Conservation (phyloP, 2,329 filamentous ascomycete species). For the Xylaria sp. region DNA sequence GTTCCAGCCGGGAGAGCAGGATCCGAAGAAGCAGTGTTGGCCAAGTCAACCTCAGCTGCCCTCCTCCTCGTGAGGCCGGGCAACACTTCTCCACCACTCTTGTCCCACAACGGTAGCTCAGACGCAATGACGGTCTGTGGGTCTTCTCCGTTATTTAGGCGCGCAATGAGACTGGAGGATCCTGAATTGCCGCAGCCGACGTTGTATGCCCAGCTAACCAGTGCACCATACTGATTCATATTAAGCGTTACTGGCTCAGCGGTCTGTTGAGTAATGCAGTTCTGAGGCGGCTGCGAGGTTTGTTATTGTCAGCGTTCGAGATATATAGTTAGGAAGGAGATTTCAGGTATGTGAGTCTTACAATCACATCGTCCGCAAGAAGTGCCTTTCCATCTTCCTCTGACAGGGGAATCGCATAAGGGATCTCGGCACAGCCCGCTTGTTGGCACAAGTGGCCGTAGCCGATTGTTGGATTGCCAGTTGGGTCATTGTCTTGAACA, state of each 20-base stretch:
- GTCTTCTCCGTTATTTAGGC: constrained; percentile 17
- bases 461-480: constrained; percentile 17
- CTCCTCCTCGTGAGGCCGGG: constrained; percentile 7
- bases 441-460: constrained; percentile 22
- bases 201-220: constrained; percentile 20
- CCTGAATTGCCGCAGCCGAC: constrained; percentile 12
- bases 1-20: constrained; percentile 8
- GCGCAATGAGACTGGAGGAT: constrained; percentile 9
- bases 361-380: constrained; percentile 13
- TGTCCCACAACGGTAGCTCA: constrained; percentile 11
- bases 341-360: background rate
- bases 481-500: constrained; percentile 8
- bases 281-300: constrained; percentile 1
- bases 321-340: background rate
- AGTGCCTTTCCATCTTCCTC: constrained; percentile 17
- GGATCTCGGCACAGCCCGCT: constrained; percentile 15
- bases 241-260: constrained; percentile 4
- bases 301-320: background rate
- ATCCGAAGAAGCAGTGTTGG: constrained; percentile 4
- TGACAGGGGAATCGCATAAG: constrained; percentile 17
- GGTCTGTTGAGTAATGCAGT: constrained; percentile 15
- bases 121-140: constrained; percentile 10
- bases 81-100: constrained; percentile 12
- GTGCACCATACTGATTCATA: constrained; percentile 17
- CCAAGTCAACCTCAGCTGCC: constrained; percentile 14